Evolutionary conservation across 169 alveolate genomes (phyloP).

Genomic region (Theileria sp.): DNA sequence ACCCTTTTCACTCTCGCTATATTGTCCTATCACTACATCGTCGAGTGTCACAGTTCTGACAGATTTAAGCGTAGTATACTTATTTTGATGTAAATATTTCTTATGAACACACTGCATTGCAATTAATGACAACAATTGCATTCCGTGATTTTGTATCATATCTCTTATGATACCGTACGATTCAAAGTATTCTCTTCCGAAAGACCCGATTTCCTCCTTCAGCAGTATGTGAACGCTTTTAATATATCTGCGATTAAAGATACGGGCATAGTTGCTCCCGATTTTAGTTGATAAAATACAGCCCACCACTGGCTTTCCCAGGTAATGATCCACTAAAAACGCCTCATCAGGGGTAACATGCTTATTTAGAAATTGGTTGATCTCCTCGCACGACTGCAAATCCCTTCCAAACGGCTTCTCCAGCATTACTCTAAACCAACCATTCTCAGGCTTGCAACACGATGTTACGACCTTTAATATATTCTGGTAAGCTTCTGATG

Average conservation of each 20-base stretch:
- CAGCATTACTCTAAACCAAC: constrained; percentile 66
- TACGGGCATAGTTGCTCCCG: constrained; percentile 33
- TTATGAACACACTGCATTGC: constrained; percentile 44
- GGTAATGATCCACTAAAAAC: constrained; percentile 63
- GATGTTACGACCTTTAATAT: constrained; percentile 57
- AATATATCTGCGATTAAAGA: constrained; percentile 46
- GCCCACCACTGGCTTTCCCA: constrained; percentile 62
- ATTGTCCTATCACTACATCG: constrained; percentile 60
- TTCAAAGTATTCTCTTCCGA: constrained; percentile 62
- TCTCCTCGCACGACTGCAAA: constrained; percentile 32
- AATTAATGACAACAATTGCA: constrained; percentile 56
- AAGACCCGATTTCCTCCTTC: constrained; percentile 61
- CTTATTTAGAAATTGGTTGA: constrained; percentile 25
- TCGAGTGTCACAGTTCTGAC: constrained; percentile 47
- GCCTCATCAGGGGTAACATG: constrained; percentile 47
- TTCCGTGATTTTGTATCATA: constrained; percentile 67
- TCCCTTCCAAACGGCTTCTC: constrained; percentile 70
- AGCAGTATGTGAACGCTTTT: constrained; percentile 63
- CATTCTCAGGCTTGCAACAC: constrained; percentile 51
- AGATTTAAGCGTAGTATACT: constrained; percentile 43
- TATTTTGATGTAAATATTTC: constrained; percentile 32
- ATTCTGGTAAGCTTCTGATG: constrained; percentile 65
- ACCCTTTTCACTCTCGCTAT: constrained; percentile 47
- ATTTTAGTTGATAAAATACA: constrained; percentile 53
- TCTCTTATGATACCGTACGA: constrained; percentile 65